Base-by-base conservation (phyloP, 164 flowering plant species). In the Vitis riparia region DNA sequence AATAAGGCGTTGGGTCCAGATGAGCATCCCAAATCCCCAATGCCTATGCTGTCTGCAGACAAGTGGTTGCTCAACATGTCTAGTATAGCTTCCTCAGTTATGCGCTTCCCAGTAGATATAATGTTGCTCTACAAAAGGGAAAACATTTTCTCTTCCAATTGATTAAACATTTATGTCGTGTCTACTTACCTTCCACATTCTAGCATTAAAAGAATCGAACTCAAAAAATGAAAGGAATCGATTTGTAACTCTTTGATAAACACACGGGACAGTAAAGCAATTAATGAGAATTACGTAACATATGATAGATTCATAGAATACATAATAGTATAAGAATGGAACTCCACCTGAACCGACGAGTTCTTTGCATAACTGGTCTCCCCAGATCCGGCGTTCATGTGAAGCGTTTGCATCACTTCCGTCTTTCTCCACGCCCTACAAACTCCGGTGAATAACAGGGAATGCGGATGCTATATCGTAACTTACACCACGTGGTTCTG, bases 21-120 rank as follows among this genome's bases (percentile, higher is more conserved):
- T 0, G 88, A 81, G 72, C 91, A 88, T 9, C 91, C 91, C 65
- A 86, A 65, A 56, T 87, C 91, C 2, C 87, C 91, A 0, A 87
- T 72, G 3, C 75, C 83, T 56, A 85, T 67, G 62, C 79, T 81
- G 52, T 62, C 23, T 1, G 1, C 65, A 1, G 73, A 77, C 23
- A 23, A 23, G 11, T 51, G 5, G 5, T 32, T 37, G 51, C 50
- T 17, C 30, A 71, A 23, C 5, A 69, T 17, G 44, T 68, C 56
- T 6, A 0, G 0, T 27, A 83, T 48, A 8, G 84, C 83, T 67
- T 77, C 78, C 49, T 75, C 78, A 0, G 61, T 60, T 4, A 73
- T 47, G 17, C 77, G 70, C 56, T 72, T 75, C 27, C 51, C 75
- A 0, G 65, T 37, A 8, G 76, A 72, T 63, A 85, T 73, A 49